Conservation (phyloP, 1,284 basidiomycete species). For the Apiotrichum montevideense region DNA sequence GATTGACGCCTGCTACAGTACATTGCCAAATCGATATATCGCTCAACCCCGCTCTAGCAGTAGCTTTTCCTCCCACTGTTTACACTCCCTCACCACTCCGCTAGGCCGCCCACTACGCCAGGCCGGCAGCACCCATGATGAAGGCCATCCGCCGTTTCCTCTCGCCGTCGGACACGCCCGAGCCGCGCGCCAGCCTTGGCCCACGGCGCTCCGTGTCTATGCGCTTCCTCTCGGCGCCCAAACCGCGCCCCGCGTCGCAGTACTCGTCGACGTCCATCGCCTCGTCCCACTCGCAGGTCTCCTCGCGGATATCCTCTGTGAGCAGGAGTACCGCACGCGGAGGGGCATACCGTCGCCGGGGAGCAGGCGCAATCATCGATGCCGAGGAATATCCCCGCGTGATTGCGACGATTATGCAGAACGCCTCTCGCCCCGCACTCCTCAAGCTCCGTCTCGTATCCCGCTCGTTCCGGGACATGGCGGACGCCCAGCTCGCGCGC, state of each 20-base stretch:
- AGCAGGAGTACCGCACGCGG: not conserved
- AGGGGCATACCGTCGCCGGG: not conserved
- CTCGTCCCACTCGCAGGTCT: not conserved
- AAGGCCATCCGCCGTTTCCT: slow-evolving; percentile 5
- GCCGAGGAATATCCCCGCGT: slow-evolving; percentile 9
- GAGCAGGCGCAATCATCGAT: not conserved
- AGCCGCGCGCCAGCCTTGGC: not conserved
- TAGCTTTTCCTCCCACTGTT: no score
- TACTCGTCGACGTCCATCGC: not conserved
- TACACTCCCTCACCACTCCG: no score
- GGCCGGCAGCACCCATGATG: not conserved
- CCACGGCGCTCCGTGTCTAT: not conserved
- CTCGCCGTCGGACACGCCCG: slow-evolving; percentile 1
- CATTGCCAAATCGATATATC: no score
- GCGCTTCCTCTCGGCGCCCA: not conserved
- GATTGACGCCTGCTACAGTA: no score
- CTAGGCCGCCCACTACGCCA: no score
- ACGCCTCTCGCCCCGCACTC: slow-evolving; percentile 5
- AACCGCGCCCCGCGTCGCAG: not conserved
- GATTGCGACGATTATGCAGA: slow-evolving; percentile 6
- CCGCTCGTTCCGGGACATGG: slow-evolving; percentile 5
- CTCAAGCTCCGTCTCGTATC: slow-evolving; percentile 10
- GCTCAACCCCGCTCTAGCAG: no score
- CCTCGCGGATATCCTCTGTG: not conserved
- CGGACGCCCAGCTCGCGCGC: slow-evolving; percentile 8